Evolutionary conservation across 257 asterid genomes (phyloP), one percentile per base, ranked within the genome.

Genomic region (Fraxinus pennsylvanica): DNA sequence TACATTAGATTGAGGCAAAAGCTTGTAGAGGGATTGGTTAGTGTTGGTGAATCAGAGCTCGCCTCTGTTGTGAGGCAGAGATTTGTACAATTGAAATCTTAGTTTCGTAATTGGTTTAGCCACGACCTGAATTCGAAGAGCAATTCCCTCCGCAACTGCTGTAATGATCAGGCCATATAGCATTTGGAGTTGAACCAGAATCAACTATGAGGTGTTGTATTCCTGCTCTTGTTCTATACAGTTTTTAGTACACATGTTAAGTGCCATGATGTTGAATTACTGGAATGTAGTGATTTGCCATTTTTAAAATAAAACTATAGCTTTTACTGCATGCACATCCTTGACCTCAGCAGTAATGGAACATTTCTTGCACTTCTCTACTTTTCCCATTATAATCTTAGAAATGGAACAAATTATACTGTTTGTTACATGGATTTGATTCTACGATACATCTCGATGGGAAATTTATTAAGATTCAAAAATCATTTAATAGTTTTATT

Each of bases 1-100:
- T 81, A 79, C 63, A 75, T 88, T 9, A 74, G 82, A 68, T 86
- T 71, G 82, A 83, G 90, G 85, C 90, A 83, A 76, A 84, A 84
- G 84, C 59, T 95, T 86, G 85, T 87, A 12, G 96, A 88, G 85
- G 93, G 96, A 27, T 89, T 92, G 84, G 88, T 84, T 73, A 74
- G 81, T 27, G 79, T 83, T 71, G 96, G 92, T 22, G 98, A 94
- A 69, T 72, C 77, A 41, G 92, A 91, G 75, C 82, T 91, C 43
- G 92, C 97, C 29, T 82, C 83, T 36, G 85, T 90, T 47, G 90
- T 90, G 74, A 88, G 97, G 75, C 88, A 80, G 70, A 83, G 92
- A 76, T 89, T 94, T 83, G 86, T 83, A 7, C 81, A 83, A 30
- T 76, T 91, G 85, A 85, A 85, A 19, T 88, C 96, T 33, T 91